phyloP scores from a whole-genome alignment of 2,329 filamentous ascomycete genomes.

The Hypoxylon sp. region DNA sequence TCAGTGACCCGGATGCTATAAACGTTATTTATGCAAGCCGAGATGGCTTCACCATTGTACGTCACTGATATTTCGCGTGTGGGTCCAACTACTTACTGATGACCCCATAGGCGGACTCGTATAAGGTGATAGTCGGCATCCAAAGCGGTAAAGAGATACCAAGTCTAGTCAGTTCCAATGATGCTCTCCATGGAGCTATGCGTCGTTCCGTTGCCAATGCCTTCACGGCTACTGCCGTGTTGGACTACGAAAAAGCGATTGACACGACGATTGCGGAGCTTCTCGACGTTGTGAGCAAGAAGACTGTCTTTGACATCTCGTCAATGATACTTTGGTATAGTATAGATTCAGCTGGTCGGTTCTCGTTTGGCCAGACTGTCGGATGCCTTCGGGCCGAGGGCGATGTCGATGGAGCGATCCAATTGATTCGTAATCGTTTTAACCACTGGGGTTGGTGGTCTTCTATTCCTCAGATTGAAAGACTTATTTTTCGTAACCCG shows the following conservation, averaged over 20 bases:
- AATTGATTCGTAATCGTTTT: constrained; percentile 48
- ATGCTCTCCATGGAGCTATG: constrained; percentile 46
- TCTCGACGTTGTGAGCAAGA: constrained; percentile 32
- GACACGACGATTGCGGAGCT: constrained; percentile 47
- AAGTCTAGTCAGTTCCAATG: constrained; percentile 49
- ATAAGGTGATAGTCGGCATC: constrained; percentile 46
- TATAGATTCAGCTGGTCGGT: constrained; percentile 47
- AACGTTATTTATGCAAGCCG: constrained; percentile 49
- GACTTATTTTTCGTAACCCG: constrained; percentile 48
- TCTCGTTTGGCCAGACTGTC: constrained; percentile 47
- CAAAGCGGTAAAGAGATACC: constrained; percentile 50
- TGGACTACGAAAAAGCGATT: constrained; percentile 50
- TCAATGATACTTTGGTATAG: constrained; percentile 46
- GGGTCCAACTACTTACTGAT: background rate
- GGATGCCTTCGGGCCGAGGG: constrained; percentile 45
- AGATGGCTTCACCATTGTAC: constrained; percentile 47
- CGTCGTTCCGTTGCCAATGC: constrained; percentile 49
- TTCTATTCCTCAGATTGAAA: constrained; percentile 46
- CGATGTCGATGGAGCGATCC: constrained; percentile 46
- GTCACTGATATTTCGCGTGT: background rate
- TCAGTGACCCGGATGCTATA: constrained; percentile 50
- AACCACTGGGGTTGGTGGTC: constrained; percentile 49
- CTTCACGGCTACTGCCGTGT: constrained; percentile 46
- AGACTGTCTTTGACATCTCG: constrained; percentile 43
- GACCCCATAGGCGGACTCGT: constrained; percentile 45